These are phyloP conservation scores for Chalciporus piperatus DNA, from an alignment of 768 basidiomycete species.

Conservation along the genomic window DNA sequence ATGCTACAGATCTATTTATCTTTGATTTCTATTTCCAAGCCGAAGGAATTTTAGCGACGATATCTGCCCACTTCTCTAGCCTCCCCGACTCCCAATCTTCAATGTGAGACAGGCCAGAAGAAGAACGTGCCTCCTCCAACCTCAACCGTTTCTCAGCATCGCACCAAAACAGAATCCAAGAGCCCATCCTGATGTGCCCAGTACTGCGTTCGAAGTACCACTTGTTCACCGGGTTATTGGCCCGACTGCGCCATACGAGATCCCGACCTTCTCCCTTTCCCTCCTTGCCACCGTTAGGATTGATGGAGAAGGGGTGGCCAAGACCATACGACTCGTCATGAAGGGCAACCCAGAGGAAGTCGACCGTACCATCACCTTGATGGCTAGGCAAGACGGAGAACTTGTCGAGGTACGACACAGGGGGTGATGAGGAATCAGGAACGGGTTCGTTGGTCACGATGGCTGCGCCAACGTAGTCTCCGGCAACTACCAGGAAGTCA, in stretches of 20 bases:
- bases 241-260: conserved; percentile 91
- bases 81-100: conserved; percentile 77
- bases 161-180: conserved; percentile 98
- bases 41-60: conserved; percentile 69
- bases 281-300: conserved; percentile 90
- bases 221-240: conserved; percentile 95
- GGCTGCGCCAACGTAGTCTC: conserved; percentile 94
- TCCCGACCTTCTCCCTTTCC: conserved; percentile 90
- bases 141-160: conserved; percentile 88
- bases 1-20: conserved; percentile 10
- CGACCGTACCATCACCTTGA: conserved; percentile 98
- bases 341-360: conserved; percentile 98
- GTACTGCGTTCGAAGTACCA: conserved; percentile 98
- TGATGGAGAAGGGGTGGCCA: conserved; percentile 89
- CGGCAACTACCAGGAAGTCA: conserved; percentile 91
- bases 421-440: conserved; percentile 31
- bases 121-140: conserved; percentile 63
- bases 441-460: conserved; percentile 74
- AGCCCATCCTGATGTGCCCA: conserved; percentile 81
- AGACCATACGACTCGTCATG: conserved; percentile 98
- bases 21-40: conserved; percentile 57
- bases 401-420: conserved; percentile 94
- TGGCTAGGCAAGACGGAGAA: conserved; percentile 94
- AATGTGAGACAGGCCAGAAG: conserved; percentile 64
- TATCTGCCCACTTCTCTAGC: conserved; percentile 64